Evolutionary conservation across 2,329 filamentous ascomycete genomes (phyloP), one percentile per base, ranked within the genome.

Genomic region (Aspergillus cejpii): DNA sequence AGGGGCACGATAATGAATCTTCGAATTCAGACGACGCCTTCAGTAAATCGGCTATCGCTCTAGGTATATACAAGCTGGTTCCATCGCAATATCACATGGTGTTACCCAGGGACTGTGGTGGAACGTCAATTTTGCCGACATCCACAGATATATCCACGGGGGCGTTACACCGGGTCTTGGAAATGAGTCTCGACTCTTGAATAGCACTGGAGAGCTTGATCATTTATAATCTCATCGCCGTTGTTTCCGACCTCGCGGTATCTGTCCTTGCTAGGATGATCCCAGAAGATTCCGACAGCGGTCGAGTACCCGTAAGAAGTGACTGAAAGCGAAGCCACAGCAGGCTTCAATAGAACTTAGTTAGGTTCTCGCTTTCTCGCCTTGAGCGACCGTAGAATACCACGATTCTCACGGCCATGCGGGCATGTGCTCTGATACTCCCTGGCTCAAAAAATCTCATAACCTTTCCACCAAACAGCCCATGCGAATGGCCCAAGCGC

Each of bases 391-490:
- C 10, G 31, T 34, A 34, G 31, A 20, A 34, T 11, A 17, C 26
- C 6, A 28, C 26, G 26, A 12, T 3, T 28, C 3, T 11, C 15
- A 34, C 31, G 31, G 17, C 15, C 10, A 6, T 34, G 31, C 14
- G 31, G 10, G 8, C 17, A 19, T n/a, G n/a, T n/a, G 15, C 17
- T 8, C 31, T 11, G 31, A 15, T 7, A n/a, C 11, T 34, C 23
- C 23, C 17, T 34, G 27, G 26, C 24, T 58, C 41, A 66, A 29
- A 65, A 8, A 44, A 75, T 67, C 2, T 65, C 63, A 59, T 78
- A 79, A 2, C 73, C 74, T 53, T 74, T 77, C 70, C 71, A 80
- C 67, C 70, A 75, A 20, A 67, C 54, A 4, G 75, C 65, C 64
- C 74, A 82, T 1, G 58, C 64, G 41, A 74, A 56, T 11, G 80